Conservation (phyloP, 2,329 filamentous ascomycete genomes). For the Alternaria alternata region DNA sequence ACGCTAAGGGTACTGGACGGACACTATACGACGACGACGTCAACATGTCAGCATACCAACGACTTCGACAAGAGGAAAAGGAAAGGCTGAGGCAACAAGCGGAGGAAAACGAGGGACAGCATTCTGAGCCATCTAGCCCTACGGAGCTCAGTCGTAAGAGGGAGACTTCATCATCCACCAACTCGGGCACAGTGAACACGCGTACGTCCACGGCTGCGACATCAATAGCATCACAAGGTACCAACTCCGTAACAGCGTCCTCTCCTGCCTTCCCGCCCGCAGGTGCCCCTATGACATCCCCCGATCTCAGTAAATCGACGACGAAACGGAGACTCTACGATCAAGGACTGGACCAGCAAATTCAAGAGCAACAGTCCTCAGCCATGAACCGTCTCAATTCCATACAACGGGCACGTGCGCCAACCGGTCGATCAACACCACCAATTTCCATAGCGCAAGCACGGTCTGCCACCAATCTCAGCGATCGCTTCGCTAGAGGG, state of each 20-base stretch:
- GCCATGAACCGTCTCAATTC: constrained; percentile 82
- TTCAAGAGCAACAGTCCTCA: constrained; percentile 81
- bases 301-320: constrained; percentile 67
- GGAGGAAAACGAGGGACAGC: constrained; percentile 49
- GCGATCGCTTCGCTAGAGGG: constrained; percentile 55
- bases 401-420: constrained; percentile 66
- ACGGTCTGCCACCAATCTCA: constrained; percentile 58
- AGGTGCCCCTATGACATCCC: constrained; percentile 37
- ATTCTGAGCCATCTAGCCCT: constrained; percentile 58
- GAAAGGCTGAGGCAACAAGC: constrained; percentile 51
- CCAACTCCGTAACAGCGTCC: constrained; percentile 47
- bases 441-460: constrained; percentile 52
- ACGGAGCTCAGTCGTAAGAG: constrained; percentile 75
- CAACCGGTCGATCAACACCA: constrained; percentile 62
- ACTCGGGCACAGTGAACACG: constrained; percentile 70
- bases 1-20: constrained; percentile 60
- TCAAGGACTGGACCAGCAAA: constrained; percentile 78
- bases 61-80: constrained; percentile 66
- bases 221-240: constrained; percentile 78
- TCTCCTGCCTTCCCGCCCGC: constrained; percentile 37
- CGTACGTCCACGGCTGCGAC: constrained; percentile 88
- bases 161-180: constrained; percentile 85
- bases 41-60: constrained; percentile 82
- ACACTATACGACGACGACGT: constrained; percentile 89
- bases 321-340: constrained; percentile 84